A percentile compares a stretch with the other conserved stretches of the same genome.
Conservation (phyloP, 2,329 filamentous ascomycete species). For the Colletotrichum tofieldiae region DNA sequence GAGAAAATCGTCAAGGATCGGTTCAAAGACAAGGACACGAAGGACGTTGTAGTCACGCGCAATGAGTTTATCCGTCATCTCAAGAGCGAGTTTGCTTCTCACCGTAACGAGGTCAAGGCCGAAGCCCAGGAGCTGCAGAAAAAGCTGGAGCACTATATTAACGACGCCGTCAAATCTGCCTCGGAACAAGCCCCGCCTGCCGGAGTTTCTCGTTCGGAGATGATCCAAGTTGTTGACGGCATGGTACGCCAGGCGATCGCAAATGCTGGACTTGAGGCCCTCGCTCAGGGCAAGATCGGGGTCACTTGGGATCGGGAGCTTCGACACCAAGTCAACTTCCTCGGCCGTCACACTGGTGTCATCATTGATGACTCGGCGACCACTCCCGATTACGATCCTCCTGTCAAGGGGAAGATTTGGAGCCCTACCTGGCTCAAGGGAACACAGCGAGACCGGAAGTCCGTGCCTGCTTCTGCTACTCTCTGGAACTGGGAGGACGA, state of each 20-base stretch:
- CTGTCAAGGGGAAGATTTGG: slow-evolving; percentile 46
- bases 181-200: slow-evolving; percentile 45
- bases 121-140: slow-evolving; percentile 58
- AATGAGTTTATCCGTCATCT: slow-evolving; percentile 66
- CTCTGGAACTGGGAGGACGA: slow-evolving; percentile 81
- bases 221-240: slow-evolving; percentile 58
- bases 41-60: slow-evolving; percentile 60
- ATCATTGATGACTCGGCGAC: slow-evolving; percentile 70
- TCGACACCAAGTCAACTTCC: slow-evolving; percentile 79
- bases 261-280: slow-evolving; percentile 62
- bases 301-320: slow-evolving; percentile 61
- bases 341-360: slow-evolving; percentile 77
- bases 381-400: slow-evolving; percentile 69
- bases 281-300: slow-evolving; percentile 64
- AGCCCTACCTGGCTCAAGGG: not conserved
- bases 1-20: slow-evolving; percentile 57
- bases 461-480: slow-evolving; percentile 56
- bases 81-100: slow-evolving; percentile 55
- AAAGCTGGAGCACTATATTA: slow-evolving; percentile 53
- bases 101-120: slow-evolving; percentile 57
- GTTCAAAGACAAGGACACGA: slow-evolving; percentile 49
- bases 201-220: slow-evolving; percentile 58
- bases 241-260: slow-evolving; percentile 61
- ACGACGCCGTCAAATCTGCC: slow-evolving; percentile 50
- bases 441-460: not conserved